phyloP scores from a whole-genome alignment of 140 eudicot species.

The Stevia rebaudiana region DNA sequence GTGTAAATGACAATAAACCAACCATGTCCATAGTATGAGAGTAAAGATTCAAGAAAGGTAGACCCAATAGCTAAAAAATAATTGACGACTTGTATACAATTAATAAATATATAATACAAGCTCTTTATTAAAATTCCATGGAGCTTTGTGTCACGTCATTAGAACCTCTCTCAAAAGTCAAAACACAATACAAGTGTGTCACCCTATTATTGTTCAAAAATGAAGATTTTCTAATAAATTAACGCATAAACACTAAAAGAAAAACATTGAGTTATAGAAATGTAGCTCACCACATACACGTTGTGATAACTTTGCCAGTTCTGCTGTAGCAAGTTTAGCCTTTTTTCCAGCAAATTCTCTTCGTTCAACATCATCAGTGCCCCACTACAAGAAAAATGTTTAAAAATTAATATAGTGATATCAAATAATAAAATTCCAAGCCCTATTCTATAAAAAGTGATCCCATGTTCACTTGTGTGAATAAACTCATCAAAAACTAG shows the following conservation, averaged over 20 bases:
- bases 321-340: conserved; percentile 98
- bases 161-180: not conserved
- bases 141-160: conserved; percentile 11
- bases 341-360: conserved; percentile 92
- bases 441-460: not conserved
- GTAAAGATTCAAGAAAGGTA: not conserved
- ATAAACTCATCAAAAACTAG: not conserved
- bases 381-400: conserved; percentile 51
- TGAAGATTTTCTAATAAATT: not conserved
- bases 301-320: conserved; percentile 82
- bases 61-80: not conserved
- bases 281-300: conserved; percentile 81
- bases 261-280: conserved; percentile 11
- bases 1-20: not conserved
- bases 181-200: not conserved
- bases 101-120: not conserved
- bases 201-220: not conserved
- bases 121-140: conserved; percentile 7
- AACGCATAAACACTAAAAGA: conserved; percentile 6
- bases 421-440: not conserved
- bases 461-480: conserved; percentile 2
- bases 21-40: too few species aligned
- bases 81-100: not conserved
- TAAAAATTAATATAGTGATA: not conserved
- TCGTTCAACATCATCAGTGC: conserved; percentile 68